Evolutionary conservation across 1,284 basidiomycete species (phyloP).

Genomic region (Ceratobasidium papillatum): DNA sequence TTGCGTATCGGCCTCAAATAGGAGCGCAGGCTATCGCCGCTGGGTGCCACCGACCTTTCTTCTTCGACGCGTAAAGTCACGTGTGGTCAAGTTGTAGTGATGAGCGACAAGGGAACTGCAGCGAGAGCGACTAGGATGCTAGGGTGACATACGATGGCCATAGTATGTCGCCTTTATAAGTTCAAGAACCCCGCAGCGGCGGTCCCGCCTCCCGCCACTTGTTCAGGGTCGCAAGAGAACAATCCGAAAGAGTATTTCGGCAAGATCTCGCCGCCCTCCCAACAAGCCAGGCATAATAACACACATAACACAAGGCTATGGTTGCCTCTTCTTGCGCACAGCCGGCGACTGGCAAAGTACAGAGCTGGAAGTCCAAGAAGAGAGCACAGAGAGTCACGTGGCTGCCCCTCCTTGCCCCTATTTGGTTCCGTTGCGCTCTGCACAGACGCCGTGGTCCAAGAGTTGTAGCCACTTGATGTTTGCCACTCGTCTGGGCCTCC

Average conservation of each 20-base stretch:
- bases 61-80: constrained; percentile 23
- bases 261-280: neutral
- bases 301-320: neutral
- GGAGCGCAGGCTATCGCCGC: constrained; percentile 10
- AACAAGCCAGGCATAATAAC: neutral
- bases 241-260: constrained; percentile 7
- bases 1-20: constrained; percentile 5
- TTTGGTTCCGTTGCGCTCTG: neutral
- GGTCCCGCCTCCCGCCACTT: constrained; percentile 35
- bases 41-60: constrained; percentile 27
- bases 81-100: constrained; percentile 5
- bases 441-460: neutral
- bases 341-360: constrained; percentile 16
- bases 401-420: neutral
- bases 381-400: constrained; percentile 18
- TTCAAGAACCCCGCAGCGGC: neutral
- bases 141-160: neutral
- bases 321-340: neutral
- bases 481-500: neutral
- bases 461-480: neutral
- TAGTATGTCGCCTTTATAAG: constrained; percentile 4
- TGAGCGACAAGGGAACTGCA: constrained; percentile 1
- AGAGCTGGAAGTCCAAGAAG: constrained; percentile 1
- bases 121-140: neutral
- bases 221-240: constrained; percentile 26